Evolutionary conservation across 257 asterid genomes (phyloP), one percentile per base, ranked within the genome.

Genomic region (Phtheirospermum japonicum): DNA sequence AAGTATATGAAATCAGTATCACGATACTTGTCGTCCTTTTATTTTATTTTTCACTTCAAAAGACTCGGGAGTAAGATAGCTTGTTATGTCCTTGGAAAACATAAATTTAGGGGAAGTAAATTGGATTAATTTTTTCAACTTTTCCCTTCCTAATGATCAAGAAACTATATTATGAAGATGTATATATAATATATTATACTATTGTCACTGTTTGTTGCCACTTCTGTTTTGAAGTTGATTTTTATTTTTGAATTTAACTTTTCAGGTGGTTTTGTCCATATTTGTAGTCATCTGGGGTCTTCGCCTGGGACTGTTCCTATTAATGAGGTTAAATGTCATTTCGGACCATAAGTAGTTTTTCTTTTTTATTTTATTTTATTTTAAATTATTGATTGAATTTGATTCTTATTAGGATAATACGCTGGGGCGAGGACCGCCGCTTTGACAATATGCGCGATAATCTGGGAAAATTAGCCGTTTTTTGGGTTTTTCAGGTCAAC

Each of bases 401-500:
- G 61, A 65, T 54, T 73, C 64, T 32, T 65, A 42, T 49, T 66
- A 93, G 97, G 83, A 89, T 93, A 66, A 55, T 89, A 64, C 83
- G 75, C 70, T 93, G 97, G 97, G 97, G 99, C 43, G 99, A 93
- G 82, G 99, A 93, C 77, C 87, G 80, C 4, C 91, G 99, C 57
- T 89, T 93, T 69, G 97, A 93, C 70, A 82, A 82, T 66, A 93
- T 80, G 87, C 97, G 96, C 17, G 46, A 69, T 17, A 89, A 87
- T 76, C 66, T 93, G 68, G 95, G 82, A 30, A 93, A 80, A 74
- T 66, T 93, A 79, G 92, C 96, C 8, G 63, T 82, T 46, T 87
- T 89, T 74, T 93, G 99, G 96, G 71, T 71, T 57, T 81, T 87
- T 78, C 99, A 93, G 97, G 97, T 92, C 48, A 17, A 57, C 26